Evolutionary conservation across 441 rosid genomes (phyloP).

Genomic region (Gossypium gossypioides): DNA sequence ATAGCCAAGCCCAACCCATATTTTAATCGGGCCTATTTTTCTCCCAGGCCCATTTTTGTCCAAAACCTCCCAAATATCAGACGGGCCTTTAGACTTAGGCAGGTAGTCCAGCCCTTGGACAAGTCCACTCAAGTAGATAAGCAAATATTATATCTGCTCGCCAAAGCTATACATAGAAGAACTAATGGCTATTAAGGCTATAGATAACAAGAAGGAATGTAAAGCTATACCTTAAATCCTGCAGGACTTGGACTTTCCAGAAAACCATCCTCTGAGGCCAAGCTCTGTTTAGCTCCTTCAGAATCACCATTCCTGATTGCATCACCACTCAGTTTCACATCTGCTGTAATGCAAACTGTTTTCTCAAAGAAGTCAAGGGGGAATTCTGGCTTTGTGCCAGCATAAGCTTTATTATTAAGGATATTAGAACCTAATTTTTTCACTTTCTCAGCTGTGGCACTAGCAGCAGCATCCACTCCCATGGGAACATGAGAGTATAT

Average conservation of each 20-base stretch:
- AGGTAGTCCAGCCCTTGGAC: not conserved
- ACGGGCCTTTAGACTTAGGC: not conserved
- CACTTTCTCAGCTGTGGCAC: conserved; percentile 74
- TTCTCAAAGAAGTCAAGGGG: conserved; percentile 99
- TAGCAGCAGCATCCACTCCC: conserved; percentile 61
- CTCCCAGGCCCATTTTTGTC: not conserved
- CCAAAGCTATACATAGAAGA: not conserved
- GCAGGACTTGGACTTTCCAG: conserved; percentile 81
- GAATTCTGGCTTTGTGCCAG: conserved; percentile 82
- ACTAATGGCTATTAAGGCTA: conserved; percentile 9
- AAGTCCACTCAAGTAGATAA: not conserved
- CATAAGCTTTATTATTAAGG: conserved; percentile 74
- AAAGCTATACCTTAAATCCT: conserved; percentile 79
- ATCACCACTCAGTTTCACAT: conserved; percentile 92
- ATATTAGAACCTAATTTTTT: conserved; percentile 87
- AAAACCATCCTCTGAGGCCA: conserved; percentile 94
- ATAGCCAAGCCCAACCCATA: not conserved
- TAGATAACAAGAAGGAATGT: not conserved
- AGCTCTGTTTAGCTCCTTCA: conserved; percentile 88
- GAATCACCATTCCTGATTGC: conserved; percentile 91
- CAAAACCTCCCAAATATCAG: not conserved
- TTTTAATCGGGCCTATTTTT: not conserved
- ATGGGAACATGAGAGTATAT: conserved; percentile 71
- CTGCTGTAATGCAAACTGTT: conserved; percentile 86
- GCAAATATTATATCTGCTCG: not conserved